Base-by-base conservation (phyloP, 73 alveolate species). In the Blepharisma japonicum region DNA sequence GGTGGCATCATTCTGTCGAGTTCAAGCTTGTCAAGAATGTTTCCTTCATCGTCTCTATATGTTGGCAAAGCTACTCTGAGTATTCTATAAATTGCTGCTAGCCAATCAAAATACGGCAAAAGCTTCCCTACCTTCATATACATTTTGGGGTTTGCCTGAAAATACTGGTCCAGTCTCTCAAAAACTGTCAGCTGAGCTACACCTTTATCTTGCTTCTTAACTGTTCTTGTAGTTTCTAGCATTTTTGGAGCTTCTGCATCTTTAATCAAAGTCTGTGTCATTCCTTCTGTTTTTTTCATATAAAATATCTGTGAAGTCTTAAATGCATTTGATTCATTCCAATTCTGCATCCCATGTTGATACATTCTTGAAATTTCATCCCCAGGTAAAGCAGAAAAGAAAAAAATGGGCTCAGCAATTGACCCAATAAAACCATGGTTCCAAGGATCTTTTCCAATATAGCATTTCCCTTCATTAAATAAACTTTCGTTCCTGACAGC, bases 391-490 rank as follows among this genome's bases (percentile, higher is more conserved):
- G 85, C 46, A 67, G 89, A 71, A 7, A 86, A 89, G 50, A 81
- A 83, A 81, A 83, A 83, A 77, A 72, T 61, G 2, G 84, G 84
- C 80, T 87, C 94, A 25, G 92, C 87, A 8, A 87, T 87, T 48
- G 91, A 81, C 5, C 94, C 94, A 49, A 54, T 71, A 74, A 87
- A 83, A 21, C 94, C 94, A 79, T 83, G 94, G 1, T 86, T 87
- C 32, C 92, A 76, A 78, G 89, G 83, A 81, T 86, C 93, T 71
- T 87, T 87, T 7, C 94, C 94, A 18, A 87, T 77, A 51, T 66
- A 87, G 68, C 81, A 77, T 5, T 61, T 61, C 18, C 18, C 23
- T 61, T 14, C 39, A 9, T 56, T 81, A 68, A 27, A 86, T 86
- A 39, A n/a, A 25, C 78, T 91, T 50, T 83, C 84, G 78, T 87